Evolutionary conservation across 306 rosid genomes (phyloP).

Genomic region (Castanea mollissima): DNA sequence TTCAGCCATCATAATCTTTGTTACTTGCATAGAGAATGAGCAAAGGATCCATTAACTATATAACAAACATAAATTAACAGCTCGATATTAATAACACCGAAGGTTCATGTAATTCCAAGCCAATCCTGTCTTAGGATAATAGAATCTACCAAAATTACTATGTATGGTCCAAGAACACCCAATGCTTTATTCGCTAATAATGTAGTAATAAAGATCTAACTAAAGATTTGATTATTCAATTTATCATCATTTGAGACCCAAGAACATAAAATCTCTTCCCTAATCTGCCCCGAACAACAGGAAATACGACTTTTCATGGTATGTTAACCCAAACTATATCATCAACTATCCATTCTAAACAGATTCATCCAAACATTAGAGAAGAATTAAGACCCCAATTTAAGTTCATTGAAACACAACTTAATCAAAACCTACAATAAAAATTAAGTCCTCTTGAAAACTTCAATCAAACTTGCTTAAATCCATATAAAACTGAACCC

Average conservation of each 20-base stretch:
- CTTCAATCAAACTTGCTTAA: too few species aligned
- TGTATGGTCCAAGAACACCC: too few species aligned
- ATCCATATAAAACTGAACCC: neutral
- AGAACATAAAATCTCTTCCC: neutral
- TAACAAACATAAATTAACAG: neutral
- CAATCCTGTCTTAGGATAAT: neutral
- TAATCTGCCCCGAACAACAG: neutral
- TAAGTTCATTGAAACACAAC: too few species aligned
- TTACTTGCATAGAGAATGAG: neutral
- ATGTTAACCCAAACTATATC: neutral
- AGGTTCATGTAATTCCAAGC: neutral
- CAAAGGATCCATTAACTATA: neutral
- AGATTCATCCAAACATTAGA: too few species aligned
- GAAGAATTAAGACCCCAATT: too few species aligned
- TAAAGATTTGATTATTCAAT: neutral
- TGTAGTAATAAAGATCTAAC: neutral
- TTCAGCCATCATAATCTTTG: conserved; percentile 18
- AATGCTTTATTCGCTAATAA: neutral
- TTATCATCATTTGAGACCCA: neutral
- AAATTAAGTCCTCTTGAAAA: too few species aligned
- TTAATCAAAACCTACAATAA: too few species aligned
- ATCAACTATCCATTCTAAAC: too few species aligned
- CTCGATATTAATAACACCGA: neutral
- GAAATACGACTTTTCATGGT: neutral
- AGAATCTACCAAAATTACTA: neutral